phyloP scores from a whole-genome alignment of 495 filamentous ascomycete genomes.

The Penicillium antarcticum region DNA sequence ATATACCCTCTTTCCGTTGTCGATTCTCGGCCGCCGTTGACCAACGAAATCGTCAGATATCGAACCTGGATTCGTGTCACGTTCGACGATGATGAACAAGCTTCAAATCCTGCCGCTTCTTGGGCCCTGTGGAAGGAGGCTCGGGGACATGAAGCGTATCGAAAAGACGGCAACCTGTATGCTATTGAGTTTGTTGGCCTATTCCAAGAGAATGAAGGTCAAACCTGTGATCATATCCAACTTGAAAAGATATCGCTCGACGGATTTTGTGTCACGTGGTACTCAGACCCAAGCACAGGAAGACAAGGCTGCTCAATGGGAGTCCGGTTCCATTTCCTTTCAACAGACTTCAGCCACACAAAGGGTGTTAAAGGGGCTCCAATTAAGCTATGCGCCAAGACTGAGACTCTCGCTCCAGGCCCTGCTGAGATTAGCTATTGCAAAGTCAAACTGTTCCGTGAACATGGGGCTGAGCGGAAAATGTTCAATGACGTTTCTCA shows the following conservation, averaged over 20 bases:
- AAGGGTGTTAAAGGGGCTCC: not conserved
- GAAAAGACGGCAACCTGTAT: not conserved
- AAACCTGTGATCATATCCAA: not conserved
- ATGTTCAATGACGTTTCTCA: not conserved
- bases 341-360: not conserved
- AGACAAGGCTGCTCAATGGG: not conserved
- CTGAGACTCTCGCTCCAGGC: not conserved
- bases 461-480: not conserved
- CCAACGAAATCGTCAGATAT: not conserved
- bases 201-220: not conserved
- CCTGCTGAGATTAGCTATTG: not conserved
- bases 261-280: not conserved
- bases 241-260: not conserved
- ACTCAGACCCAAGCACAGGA: not conserved
- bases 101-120: not conserved
- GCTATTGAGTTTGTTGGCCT: not conserved
- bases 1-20: not conserved
- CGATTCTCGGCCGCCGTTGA: not conserved
- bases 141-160: not conserved
- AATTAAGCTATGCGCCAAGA: not conserved
- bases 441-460: not conserved
- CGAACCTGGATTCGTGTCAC: not conserved
- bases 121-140: not conserved
- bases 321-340: not conserved
- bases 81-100: not conserved